Conservation (phyloP, 176 grass and related monocot species). For the Cenchrus fungigraminus region DNA sequence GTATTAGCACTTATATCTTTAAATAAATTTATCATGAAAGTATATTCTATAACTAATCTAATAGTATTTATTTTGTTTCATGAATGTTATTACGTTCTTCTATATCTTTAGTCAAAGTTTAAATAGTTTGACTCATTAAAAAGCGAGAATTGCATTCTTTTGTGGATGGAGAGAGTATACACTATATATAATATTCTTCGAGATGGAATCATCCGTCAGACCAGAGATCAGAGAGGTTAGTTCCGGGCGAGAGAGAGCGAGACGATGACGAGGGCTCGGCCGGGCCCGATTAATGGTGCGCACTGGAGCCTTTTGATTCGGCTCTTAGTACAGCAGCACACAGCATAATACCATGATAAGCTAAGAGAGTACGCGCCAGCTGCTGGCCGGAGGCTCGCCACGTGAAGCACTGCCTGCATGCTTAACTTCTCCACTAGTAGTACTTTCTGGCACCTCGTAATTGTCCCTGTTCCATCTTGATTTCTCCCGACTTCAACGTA, state of each 20-base stretch:
- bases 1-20: no score
- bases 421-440: not conserved
- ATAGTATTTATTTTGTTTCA: no score
- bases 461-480: not conserved
- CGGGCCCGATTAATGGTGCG: not conserved
- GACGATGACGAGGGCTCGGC: not conserved
- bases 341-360: not conserved
- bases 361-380: not conserved
- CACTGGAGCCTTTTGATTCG: not conserved
- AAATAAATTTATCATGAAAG: no score
- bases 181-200: slow-evolving; percentile 1
- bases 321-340: not conserved
- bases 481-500: not conserved
- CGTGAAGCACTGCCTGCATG: not conserved
- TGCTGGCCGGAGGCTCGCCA: not conserved
- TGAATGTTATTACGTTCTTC: no score
- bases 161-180: not conserved
- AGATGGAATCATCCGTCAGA: slow-evolving; percentile 23
- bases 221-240: not conserved
- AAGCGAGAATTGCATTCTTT: no score
- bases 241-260: not conserved
- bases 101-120: no score
- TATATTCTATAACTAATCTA: no score
- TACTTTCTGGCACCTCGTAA: slow-evolving; percentile 11
- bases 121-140: no score